A percentile compares a stretch with the other conserved stretches of the same genome.
Evolutionary conservation across 306 rosid genomes (phyloP).

Genomic region (Sicyos edulis): DNA sequence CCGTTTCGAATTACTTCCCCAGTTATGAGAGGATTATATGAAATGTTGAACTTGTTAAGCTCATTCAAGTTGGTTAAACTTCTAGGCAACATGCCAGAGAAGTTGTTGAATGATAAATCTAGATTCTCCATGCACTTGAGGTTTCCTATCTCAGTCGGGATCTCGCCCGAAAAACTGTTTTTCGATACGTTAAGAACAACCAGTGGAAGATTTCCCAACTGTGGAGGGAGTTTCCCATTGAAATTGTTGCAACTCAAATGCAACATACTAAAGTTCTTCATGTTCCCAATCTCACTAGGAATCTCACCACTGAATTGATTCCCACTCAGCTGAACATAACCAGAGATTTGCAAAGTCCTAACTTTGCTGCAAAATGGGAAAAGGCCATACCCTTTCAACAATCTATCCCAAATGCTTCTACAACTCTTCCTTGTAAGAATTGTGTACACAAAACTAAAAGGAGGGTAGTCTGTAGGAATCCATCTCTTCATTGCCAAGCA

Average conservation of each 20-base stretch:
- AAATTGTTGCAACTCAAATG: constrained; percentile 56
- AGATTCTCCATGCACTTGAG: constrained; percentile 54
- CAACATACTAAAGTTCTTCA: constrained; percentile 63
- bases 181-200: constrained; percentile 50
- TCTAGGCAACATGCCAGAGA: constrained; percentile 61
- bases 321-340: constrained; percentile 70
- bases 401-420: constrained; percentile 68
- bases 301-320: constrained; percentile 63
- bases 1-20: constrained; percentile 49
- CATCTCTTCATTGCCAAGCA: constrained; percentile 85
- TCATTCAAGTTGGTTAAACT: constrained; percentile 52
- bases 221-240: constrained; percentile 58
- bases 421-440: constrained; percentile 80
- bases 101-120: constrained; percentile 77
- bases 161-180: constrained; percentile 68
- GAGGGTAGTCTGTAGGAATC: constrained; percentile 96
- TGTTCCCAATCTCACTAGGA: constrained; percentile 52
- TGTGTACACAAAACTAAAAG: constrained; percentile 68
- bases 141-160: constrained; percentile 51
- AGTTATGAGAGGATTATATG: constrained; percentile 48
- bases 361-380: constrained; percentile 43
- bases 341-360: constrained; percentile 43
- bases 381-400: constrained; percentile 66
- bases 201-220: constrained; percentile 47
- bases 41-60: constrained; percentile 57